phyloP scores from a whole-genome alignment of 2,329 filamentous ascomycete genomes.

The Incumbomyces delicatus region DNA sequence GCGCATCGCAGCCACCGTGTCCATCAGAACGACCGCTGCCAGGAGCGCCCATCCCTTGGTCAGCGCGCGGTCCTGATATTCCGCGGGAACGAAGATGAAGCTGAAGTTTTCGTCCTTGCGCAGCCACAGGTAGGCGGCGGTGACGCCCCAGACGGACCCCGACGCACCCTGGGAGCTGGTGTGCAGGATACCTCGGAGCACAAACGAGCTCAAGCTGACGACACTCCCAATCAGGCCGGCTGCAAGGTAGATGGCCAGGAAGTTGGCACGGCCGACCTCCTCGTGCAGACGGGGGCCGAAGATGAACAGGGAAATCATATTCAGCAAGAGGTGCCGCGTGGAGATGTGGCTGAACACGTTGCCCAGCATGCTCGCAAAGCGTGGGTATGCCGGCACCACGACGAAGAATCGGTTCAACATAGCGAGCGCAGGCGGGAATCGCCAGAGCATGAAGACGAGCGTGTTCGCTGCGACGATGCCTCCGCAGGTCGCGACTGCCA shows the following conservation, averaged over 20 bases:
- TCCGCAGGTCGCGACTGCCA: conserved; percentile 42
- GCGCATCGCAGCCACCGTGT: conserved; percentile 26
- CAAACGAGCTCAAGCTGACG: conserved; percentile 35
- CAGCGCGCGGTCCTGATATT: conserved; percentile 32
- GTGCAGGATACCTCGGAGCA: conserved; percentile 34
- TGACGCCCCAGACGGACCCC: conserved; percentile 40
- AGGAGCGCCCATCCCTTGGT: conserved; percentile 33
- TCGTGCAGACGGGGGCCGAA: conserved; percentile 47
- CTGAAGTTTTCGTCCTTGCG: conserved; percentile 34
- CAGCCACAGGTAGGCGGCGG: conserved; percentile 41
- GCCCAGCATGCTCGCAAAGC: conserved; percentile 42
- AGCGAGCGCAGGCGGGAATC: conserved; percentile 44
- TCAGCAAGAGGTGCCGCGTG: conserved; percentile 41
- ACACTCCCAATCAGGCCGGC: conserved; percentile 39
- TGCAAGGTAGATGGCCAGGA: conserved; percentile 44
- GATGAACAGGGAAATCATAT: conserved; percentile 46
- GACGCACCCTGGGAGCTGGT: conserved; percentile 43
- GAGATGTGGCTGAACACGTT: conserved; percentile 50
- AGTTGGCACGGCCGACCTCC: conserved; percentile 46
- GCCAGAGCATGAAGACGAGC: conserved; percentile 43
- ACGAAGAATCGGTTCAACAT: conserved; percentile 49
- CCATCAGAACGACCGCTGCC: conserved; percentile 27
- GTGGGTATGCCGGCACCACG: conserved; percentile 43
- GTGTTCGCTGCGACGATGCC: conserved; percentile 43
- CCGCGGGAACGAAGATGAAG: conserved; percentile 31